Evolutionary conservation across 2,329 filamentous ascomycete genomes (phyloP), one percentile per base, ranked within the genome.

Genomic region (Apiospora phragmitis): DNA sequence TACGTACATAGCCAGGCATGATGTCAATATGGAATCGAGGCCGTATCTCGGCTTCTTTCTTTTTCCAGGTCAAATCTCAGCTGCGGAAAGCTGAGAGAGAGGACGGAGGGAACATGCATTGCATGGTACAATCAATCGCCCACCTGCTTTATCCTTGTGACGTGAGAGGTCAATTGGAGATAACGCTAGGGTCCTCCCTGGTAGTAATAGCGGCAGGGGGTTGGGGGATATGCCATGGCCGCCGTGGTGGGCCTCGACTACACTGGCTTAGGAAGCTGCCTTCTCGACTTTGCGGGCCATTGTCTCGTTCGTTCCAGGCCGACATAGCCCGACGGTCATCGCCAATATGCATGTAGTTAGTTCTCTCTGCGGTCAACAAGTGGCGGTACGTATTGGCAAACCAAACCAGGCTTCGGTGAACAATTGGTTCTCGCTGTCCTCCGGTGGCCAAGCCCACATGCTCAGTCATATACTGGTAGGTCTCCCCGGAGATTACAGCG

Each of bases 161-260:
- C 71, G 67, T 77, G 73, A 77, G 72, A 76, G 76, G 76, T 74
- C 75, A 75, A 72, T 71, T 26, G 66, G 68, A 70, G 69, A 69
- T 42, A 18, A 6, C 51, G 29, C 51, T 59, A 59, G 26, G 51
- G 18, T 9, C 16, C 29, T 11, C 51, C 51, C 51, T 14, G 51
- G 51, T 35, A 59, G 29, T 16, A 59, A 29, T 59, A 59, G 51
- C 29, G 51, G 51, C 51, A 29, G 51, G 51, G 51, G 51, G 4
- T 32, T 32, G 51, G 51, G 51, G 51, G 4, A 55, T 32, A 59
- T 59, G 51, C 29, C 51, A 26, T 35, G 51, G 38, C 38, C 9
- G 38, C 38, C 38, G 38, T 3, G 51, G 51, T 59, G 51, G 51
- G 51, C 29, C 51, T 32, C 16, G 16, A 59, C 51, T 59, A 59